phyloP scores from a whole-genome alignment of 257 asterid genomes.

The Prunella vulgaris region DNA sequence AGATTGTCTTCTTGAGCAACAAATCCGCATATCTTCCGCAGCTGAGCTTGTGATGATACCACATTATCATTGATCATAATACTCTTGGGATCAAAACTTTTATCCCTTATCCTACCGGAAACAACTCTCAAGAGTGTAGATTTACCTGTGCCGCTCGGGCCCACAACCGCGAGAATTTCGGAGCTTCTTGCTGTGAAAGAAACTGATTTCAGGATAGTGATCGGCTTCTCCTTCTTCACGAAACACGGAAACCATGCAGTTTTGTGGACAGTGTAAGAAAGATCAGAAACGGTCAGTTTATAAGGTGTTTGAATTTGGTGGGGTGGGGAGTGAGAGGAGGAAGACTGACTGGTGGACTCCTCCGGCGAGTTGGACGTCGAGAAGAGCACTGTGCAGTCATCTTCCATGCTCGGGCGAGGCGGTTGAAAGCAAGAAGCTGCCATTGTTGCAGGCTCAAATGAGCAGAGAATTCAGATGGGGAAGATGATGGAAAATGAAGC shows the following conservation, averaged over 20 bases:
- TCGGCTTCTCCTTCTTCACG: constrained; percentile 32
- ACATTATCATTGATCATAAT: constrained; percentile 41
- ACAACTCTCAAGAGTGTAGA: constrained; percentile 60
- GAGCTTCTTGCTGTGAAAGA: constrained; percentile 64
- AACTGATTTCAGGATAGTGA: constrained; percentile 58
- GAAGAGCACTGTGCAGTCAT: constrained; percentile 61
- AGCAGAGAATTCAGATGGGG: constrained; percentile 5
- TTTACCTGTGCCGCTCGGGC: constrained; percentile 91
- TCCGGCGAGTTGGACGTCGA: constrained; percentile 61
- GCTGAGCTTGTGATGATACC: constrained; percentile 40
- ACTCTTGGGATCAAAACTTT: constrained; percentile 45
- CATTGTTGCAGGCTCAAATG: constrained; percentile 28
- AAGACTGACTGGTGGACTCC: constrained; percentile 49
- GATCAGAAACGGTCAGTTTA: constrained; percentile 44
- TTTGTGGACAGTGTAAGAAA: constrained; percentile 51
- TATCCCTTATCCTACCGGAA: constrained; percentile 55
- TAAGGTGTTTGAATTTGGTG: constrained; percentile 34
- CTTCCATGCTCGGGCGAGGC: constrained; percentile 40
- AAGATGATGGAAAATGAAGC: background rate
- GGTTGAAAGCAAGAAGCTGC: constrained; percentile 49
- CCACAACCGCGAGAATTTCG: constrained; percentile 65
- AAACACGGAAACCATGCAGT: constrained; percentile 23
- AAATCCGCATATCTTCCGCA: constrained; percentile 74
- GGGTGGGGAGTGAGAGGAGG: constrained; percentile 60
- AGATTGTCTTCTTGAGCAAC: constrained; percentile 82